phyloP scores from a whole-genome alignment of 257 asterid genomes.

The Verbena officinalis region DNA sequence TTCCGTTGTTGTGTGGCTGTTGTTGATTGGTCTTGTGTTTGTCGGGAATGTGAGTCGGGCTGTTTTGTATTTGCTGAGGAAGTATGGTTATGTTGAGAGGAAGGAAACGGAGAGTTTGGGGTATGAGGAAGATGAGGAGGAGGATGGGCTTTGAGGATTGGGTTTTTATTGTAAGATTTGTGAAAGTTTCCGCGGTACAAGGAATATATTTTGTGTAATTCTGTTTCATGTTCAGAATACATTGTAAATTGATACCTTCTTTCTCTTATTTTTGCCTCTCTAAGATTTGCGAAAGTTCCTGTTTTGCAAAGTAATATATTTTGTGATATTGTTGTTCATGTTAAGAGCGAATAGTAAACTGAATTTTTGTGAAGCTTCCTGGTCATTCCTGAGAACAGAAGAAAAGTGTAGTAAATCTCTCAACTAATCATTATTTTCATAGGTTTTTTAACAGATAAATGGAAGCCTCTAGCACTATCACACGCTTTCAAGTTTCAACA shows the following conservation, averaged over 20 bases:
- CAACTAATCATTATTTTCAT: neutral
- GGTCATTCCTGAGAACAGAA: slow-evolving; percentile 11
- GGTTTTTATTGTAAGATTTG: neutral
- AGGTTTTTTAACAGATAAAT: neutral
- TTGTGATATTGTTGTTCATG: too few species aligned
- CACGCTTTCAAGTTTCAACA: too few species aligned
- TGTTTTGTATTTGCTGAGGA: slow-evolving; percentile 25
- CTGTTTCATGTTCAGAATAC: neutral
- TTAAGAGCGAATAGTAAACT: too few species aligned
- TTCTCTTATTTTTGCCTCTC: too few species aligned
- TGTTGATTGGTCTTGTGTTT: slow-evolving; percentile 24
- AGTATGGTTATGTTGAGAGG: slow-evolving; percentile 24
- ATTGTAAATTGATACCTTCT: too few species aligned
- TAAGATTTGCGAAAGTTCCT: too few species aligned
- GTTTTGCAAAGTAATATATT: too few species aligned
- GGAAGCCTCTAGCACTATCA: slow-evolving; percentile 23
- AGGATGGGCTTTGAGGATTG: slow-evolving; percentile 23
- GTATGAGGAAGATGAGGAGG: slow-evolving; percentile 23
- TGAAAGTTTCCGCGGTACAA: neutral
- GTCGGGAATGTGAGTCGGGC: slow-evolving; percentile 22
- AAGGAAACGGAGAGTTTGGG: slow-evolving; percentile 16
- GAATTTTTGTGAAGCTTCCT: too few species aligned
- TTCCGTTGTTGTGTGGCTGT: slow-evolving; percentile 27
- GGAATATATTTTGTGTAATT: neutral
- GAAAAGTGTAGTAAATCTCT: slow-evolving; percentile 7